Evolutionary conservation across 805 yeast species (phyloP), one percentile per base, ranked within the genome.

Genomic region (Candida silvicultrix): DNA sequence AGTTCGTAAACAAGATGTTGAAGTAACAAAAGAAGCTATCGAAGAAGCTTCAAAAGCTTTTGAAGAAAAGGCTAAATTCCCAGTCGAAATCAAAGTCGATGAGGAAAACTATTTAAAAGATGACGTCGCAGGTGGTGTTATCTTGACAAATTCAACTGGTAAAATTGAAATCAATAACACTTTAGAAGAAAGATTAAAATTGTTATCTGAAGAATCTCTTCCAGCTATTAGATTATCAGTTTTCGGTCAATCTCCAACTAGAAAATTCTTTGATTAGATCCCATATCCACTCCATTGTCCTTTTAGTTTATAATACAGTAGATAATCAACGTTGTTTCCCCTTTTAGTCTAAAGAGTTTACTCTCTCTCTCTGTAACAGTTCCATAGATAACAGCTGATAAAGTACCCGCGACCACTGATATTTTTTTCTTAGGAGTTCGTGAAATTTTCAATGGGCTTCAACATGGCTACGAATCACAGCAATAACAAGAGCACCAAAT

Each of bases 161-260:
- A 88, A 85, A 70, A 89, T 94, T 55, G 90, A 85, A 57, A 88
- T 94, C 46, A 76, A 87, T 69, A 94, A 94, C 73, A 90, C 99
- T 41, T 77, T 94, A 60, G 97, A 89, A 60, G 97, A 90, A 74
- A 87, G 99, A 71, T 80, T 94, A 61, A 78, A 83, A 59, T 69
- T 94, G 51, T 75, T 94, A 58, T 77, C 85, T 35, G 85, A 86
- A 64, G 87, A 81, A 59, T 85, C 96, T 8, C 78, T 94, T 55
- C 99, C 99, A 42, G 95, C 90, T 45, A 81, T 94, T 53, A 83
- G 98, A 71, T 74, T 86, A 52, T 95, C 90, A 61, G 71, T 92
- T 62, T 94, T 89, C 63, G 96, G 96, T 51, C 81, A 86, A 47
- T 84, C 96, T 16, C 67, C 77, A 46, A 69, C 92, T 46, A 87